A percentile compares a stretch with the other conserved stretches of the same genome.
These are phyloP conservation scores for Mortierella sp. DNA, from an alignment of 371 early-diverging fungal genomes.

Conservation along the genomic window DNA sequence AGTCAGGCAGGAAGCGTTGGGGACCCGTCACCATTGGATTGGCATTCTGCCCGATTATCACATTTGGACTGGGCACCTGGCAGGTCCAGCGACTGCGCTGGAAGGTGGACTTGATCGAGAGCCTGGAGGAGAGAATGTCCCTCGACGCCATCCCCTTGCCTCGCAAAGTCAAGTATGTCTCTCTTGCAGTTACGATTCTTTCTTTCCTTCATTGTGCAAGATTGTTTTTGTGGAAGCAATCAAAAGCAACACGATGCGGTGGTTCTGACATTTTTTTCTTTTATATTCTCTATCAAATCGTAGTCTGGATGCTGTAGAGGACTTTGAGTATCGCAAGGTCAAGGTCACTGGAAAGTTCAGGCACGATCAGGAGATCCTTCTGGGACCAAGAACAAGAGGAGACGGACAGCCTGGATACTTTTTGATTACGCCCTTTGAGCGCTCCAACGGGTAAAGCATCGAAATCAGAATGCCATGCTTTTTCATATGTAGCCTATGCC, in stretches of 20 bases:
- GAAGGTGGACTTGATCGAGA: slow-evolving; percentile 87
- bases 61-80: slow-evolving; percentile 92
- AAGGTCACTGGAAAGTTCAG: slow-evolving; percentile 74
- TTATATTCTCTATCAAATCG: neutral
- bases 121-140: slow-evolving; percentile 75
- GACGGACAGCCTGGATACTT: slow-evolving; percentile 86
- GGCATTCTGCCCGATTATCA: slow-evolving; percentile 80
- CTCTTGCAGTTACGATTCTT: neutral
- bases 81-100: slow-evolving; percentile 91
- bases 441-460: slow-evolving; percentile 79
- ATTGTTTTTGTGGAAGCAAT: too few species aligned
- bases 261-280: neutral
- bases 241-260: neutral
- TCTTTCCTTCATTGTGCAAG: neutral
- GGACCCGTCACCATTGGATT: slow-evolving; percentile 59
- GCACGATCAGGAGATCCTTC: slow-evolving; percentile 81
- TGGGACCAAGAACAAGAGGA: slow-evolving; percentile 84
- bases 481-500: too few species aligned
- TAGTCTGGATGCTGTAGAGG: slow-evolving; percentile 67
- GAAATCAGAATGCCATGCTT: too few species aligned
- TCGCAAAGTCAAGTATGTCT: slow-evolving; percentile 69
- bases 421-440: slow-evolving; percentile 87
- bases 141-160: slow-evolving; percentile 79
- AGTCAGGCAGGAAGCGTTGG: slow-evolving; percentile 46
- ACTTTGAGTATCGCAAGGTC: slow-evolving; percentile 82